Percentiles rank a stretch among this genome's conserved stretches.
These are phyloP conservation scores for Xanthoconium purpureum DNA, from an alignment of 768 basidiomycete genomes.

Conservation along the genomic window DNA sequence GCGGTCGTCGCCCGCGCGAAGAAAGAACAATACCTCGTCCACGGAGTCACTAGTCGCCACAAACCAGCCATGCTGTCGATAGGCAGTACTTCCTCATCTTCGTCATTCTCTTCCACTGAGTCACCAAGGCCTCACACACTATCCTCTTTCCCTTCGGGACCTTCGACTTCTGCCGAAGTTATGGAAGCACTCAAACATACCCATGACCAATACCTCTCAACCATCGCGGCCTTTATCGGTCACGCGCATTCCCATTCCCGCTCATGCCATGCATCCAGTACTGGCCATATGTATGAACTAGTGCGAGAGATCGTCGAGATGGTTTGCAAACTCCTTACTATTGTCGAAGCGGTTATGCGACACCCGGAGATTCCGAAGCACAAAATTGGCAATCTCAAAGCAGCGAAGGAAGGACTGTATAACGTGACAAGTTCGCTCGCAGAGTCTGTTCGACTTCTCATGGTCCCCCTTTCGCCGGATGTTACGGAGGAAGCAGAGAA, in stretches of 20 bases:
- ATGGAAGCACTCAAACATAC: slow-evolving; percentile 76
- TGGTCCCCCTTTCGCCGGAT: slow-evolving; percentile 42
- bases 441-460: slow-evolving; percentile 80
- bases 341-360: slow-evolving; percentile 84
- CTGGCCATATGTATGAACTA: slow-evolving; percentile 90
- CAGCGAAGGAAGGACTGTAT: slow-evolving; percentile 79
- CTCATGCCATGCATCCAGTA: slow-evolving; percentile 86
- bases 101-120: slow-evolving; percentile 64
- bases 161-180: slow-evolving; percentile 64
- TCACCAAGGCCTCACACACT: slow-evolving; percentile 45
- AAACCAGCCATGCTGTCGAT: slow-evolving; percentile 48
- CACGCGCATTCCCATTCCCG: slow-evolving; percentile 93
- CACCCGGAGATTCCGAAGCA: slow-evolving; percentile 67
- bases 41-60: slow-evolving; percentile 40
- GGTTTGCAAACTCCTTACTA: slow-evolving; percentile 85
- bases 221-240: slow-evolving; percentile 96
- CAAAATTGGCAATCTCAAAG: slow-evolving; percentile 62
- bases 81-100: slow-evolving; percentile 71
- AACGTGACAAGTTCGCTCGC: slow-evolving; percentile 83
- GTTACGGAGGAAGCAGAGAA: slow-evolving; percentile 83
- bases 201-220: slow-evolving; percentile 88
- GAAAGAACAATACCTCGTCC: slow-evolving; percentile 39
- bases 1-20: slow-evolving; percentile 27
- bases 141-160: slow-evolving; percentile 66
- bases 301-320: slow-evolving; percentile 93